Conservation (phyloP, 495 filamentous ascomycete genomes). For the Neurospora sp. region DNA sequence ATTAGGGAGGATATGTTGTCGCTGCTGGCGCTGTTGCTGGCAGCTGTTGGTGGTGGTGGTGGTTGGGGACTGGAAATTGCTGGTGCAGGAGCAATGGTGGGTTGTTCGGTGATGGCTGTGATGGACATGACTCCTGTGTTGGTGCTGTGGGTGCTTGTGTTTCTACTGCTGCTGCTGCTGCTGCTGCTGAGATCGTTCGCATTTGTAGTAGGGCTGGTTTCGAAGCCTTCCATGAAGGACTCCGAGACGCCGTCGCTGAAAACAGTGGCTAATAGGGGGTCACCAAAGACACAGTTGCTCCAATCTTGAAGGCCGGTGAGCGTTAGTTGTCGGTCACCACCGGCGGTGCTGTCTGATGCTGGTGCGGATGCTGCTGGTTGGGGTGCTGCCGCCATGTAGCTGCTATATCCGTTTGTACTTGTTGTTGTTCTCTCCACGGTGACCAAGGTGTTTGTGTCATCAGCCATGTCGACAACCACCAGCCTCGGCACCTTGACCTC, state of each 20-base stretch:
- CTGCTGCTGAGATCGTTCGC: constrained; percentile 2
- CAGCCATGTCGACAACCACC: constrained; percentile 25
- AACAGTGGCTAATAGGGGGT: constrained; percentile 42
- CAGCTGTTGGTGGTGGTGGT: not conserved
- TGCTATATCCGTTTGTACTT: not conserved
- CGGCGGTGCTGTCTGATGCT: not conserved
- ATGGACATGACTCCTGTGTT: not conserved
- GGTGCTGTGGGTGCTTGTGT: not conserved
- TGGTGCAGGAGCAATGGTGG: not conserved
- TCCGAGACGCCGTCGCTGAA: constrained; percentile 35
- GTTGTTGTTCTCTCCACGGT: constrained; percentile 2
- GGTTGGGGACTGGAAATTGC: not conserved
- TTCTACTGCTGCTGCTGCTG: not conserved
- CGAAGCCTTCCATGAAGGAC: constrained; percentile 32
- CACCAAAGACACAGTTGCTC: constrained; percentile 48
- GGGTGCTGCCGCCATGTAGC: not conserved
- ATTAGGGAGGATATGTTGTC: constrained; percentile 12
- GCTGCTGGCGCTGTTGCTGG: not conserved
- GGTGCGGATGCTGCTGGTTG: not conserved
- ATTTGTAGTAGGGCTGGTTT: not conserved
- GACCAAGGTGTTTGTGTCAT: constrained; percentile 27
- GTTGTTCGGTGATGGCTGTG: not conserved
- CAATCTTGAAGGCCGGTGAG: constrained; percentile 35
- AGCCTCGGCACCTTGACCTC: constrained; percentile 25
- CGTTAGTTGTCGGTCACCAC: not conserved